These are phyloP conservation scores for Trametes sp. DNA, from an alignment of 1,284 basidiomycete genomes.

Conservation along the genomic window DNA sequence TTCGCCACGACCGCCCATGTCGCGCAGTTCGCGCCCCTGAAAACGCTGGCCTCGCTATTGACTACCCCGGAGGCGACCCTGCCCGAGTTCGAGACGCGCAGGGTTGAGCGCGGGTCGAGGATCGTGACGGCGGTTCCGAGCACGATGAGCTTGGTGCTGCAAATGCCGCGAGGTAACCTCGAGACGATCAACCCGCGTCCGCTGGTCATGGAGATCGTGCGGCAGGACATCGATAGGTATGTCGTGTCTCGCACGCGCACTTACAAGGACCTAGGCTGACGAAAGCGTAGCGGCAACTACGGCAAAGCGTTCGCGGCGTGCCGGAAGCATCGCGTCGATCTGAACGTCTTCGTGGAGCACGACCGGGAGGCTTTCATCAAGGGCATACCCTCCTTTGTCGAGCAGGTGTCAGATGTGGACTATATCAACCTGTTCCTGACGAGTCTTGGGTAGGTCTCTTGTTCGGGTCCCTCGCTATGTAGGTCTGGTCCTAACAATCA, in stretches of 20 bases:
- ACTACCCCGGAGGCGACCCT: conserved; percentile 36
- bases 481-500: conserved; percentile 4
- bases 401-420: conserved; percentile 90
- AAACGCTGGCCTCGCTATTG: conserved; percentile 44
- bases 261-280: neutral
- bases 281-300: conserved; percentile 64
- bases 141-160: conserved; percentile 89
- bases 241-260: conserved; percentile 36
- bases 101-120: conserved; percentile 86
- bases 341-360: conserved; percentile 89
- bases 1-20: conserved; percentile 90
- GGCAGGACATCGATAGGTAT: conserved; percentile 76
- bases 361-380: conserved; percentile 74
- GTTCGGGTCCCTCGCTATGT: neutral
- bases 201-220: conserved; percentile 86
- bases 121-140: conserved; percentile 89
- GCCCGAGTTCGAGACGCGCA: conserved; percentile 71
- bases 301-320: conserved; percentile 90
- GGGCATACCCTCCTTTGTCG: conserved; percentile 73
- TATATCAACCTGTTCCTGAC: conserved; percentile 95
- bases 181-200: conserved; percentile 96
- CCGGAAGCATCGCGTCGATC: conserved; percentile 92
- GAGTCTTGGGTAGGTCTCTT: conserved; percentile 71
- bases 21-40: conserved; percentile 76
- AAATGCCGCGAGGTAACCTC: conserved; percentile 98